phyloP scores from a whole-genome alignment of 2,329 filamentous ascomycete species.

The Cordyceps pruinosa region DNA sequence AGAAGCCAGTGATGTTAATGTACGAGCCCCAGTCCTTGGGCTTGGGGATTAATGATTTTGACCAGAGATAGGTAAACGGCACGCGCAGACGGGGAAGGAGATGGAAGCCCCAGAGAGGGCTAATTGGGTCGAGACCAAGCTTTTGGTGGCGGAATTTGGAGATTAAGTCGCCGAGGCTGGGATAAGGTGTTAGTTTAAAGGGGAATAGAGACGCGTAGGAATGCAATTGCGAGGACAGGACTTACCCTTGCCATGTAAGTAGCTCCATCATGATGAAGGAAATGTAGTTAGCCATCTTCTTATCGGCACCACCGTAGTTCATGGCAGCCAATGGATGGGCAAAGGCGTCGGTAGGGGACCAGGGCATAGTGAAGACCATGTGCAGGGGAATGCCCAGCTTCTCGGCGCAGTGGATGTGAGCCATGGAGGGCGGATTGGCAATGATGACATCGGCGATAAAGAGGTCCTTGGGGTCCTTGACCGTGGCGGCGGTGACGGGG shows the following conservation, averaged over 20 bases:
- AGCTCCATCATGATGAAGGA: conserved; percentile 64
- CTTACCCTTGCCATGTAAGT: conserved; percentile 63
- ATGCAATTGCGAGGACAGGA: background rate
- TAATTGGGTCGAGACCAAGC: conserved; percentile 57
- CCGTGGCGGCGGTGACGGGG: conserved; percentile 21
- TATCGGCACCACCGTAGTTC: conserved; percentile 53
- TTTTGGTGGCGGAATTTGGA: conserved; percentile 59
- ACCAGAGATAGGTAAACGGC: conserved; percentile 68
- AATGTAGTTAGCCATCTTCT: conserved; percentile 57
- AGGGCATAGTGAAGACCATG: conserved; percentile 60
- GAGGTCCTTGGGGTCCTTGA: conserved; percentile 24
- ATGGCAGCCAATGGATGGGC: conserved; percentile 59
- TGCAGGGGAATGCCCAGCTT: conserved; percentile 42
- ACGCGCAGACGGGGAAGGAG: conserved; percentile 55
- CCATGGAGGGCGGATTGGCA: conserved; percentile 46
- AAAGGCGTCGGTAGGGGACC: conserved; percentile 62
- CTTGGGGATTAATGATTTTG: conserved; percentile 57
- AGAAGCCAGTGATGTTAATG: conserved; percentile 57
- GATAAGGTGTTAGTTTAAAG: background rate
- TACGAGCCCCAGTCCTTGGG: conserved; percentile 54
- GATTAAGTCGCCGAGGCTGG: conserved; percentile 58
- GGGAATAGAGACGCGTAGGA: background rate
- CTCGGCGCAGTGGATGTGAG: conserved; percentile 46
- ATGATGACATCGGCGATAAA: conserved; percentile 50
- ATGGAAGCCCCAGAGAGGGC: conserved; percentile 58